phyloP scores from a whole-genome alignment of 257 asterid genomes.

The Handroanthus guayacan region DNA sequence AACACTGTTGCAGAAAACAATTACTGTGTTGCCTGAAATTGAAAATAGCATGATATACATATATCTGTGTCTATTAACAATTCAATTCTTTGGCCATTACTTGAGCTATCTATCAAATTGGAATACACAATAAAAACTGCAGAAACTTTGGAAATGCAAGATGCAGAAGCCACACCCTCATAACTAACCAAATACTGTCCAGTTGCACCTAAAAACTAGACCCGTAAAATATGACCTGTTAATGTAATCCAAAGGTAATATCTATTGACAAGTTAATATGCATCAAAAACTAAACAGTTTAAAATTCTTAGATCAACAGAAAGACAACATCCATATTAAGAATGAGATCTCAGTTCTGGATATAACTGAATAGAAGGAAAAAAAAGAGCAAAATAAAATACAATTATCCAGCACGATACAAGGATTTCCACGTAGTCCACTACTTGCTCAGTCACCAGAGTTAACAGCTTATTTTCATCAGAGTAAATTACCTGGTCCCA shows the following conservation, averaged over 20 bases:
- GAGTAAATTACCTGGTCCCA: slow-evolving; percentile 58
- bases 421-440: slow-evolving; percentile 19
- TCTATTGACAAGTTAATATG: neutral
- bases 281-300: neutral
- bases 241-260: neutral
- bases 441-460: neutral
- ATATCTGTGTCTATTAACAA: neutral
- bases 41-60: neutral
- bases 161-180: neutral
- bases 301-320: neutral
- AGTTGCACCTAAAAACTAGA: neutral
- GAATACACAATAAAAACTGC: neutral
- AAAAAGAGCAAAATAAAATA: neutral
- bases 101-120: neutral
- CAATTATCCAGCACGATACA: neutral
- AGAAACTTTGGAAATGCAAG: neutral
- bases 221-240: neutral
- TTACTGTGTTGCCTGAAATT: neutral
- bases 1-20: neutral
- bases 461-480: slow-evolving; percentile 19
- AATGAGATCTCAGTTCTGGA: neutral
- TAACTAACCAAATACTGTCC: neutral
- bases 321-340: neutral
- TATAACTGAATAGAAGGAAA: neutral
- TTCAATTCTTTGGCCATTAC: neutral